Evolutionary conservation across 2,329 filamentous ascomycete species (phyloP), one percentile per base, ranked within the genome.

Genomic region (Thelonectria olida): DNA sequence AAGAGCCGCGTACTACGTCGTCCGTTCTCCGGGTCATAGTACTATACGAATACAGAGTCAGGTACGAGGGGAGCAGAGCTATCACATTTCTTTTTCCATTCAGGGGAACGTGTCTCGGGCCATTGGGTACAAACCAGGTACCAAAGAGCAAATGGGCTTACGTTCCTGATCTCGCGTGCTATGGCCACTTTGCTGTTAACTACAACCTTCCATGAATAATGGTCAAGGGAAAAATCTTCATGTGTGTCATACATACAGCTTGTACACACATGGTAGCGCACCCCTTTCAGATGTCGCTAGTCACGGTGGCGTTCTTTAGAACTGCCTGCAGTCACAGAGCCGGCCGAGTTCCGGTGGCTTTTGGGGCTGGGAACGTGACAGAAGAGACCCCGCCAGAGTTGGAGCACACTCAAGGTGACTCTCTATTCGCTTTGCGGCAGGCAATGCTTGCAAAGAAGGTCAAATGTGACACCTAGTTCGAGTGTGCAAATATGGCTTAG

Each of bases 301-400:
- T 66, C 56, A 59, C 64, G 56, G 58, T 48, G 41, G 36, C 34
- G 42, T n/a, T n/a, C n/a, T n/a, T n/a, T n/a, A n/a, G 50, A 57
- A 64, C 62, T 60, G 60, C 51, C 62, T n/a, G 31, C 45, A 53
- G 53, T 58, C 49, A 57, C 45, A 50, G 28, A 52, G 44, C 66
- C 65, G 60, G 58, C 36, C 59, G 58, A 66, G 52, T 54, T 61
- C 65, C 62, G 64, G 61, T 58, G 59, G 52, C 64, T 56, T 62
- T 44, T 38, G 28, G 27, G 20, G 54, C 39, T 31, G 27, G 22
- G 28, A 50, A 28, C 38, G 17, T 55, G 36, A 22, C 36, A 45
- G 17, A 31, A 23, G 27, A 25, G 31, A 23, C 44, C 53, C 58
- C 58, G 56, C 58, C 51, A 25, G 27, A 31, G 38, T 31, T 42